A percentile compares a stretch with the other conserved stretches of the same genome.
Conservation (phyloP, 2,329 filamentous ascomycete genomes). For the Fusarium sororula region DNA sequence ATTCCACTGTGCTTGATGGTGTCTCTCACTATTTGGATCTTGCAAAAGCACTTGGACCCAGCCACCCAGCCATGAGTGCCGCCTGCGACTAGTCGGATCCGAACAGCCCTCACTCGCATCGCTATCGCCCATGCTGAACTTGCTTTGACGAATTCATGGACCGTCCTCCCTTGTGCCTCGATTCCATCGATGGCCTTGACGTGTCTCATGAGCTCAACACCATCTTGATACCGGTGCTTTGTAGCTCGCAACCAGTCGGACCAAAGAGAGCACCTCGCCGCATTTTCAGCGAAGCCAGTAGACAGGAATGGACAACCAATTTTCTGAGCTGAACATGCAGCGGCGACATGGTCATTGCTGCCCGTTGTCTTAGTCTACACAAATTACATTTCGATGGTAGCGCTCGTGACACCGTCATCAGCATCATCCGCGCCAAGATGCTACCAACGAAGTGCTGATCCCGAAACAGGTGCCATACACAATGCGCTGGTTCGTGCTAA, state of each 20-base stretch:
- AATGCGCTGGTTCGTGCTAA: not conserved
- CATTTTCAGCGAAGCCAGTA: not conserved
- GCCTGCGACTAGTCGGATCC: not conserved
- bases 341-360: not conserved
- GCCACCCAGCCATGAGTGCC: not conserved
- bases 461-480: not conserved
- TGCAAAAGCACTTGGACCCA: not conserved
- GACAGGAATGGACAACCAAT: not conserved
- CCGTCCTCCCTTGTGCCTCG: not conserved
- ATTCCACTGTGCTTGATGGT: not conserved
- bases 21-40: too few relatives aligned
- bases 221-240: not conserved
- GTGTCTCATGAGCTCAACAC: not conserved
- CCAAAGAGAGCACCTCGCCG: fast-evolving
- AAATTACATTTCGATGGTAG: too few relatives aligned
- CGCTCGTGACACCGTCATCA: not conserved
- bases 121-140: not conserved
- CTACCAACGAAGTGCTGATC: not conserved
- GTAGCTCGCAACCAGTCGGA: too few relatives aligned
- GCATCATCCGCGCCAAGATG: not conserved
- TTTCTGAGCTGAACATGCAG: not conserved
- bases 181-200: not conserved
- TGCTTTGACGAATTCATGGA: not conserved
- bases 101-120: not conserved
- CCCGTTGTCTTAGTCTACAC: too few relatives aligned